These are phyloP conservation scores for Aspergillus niger DNA, from an alignment of 2,329 filamentous ascomycete species.

Conservation along the genomic window DNA sequence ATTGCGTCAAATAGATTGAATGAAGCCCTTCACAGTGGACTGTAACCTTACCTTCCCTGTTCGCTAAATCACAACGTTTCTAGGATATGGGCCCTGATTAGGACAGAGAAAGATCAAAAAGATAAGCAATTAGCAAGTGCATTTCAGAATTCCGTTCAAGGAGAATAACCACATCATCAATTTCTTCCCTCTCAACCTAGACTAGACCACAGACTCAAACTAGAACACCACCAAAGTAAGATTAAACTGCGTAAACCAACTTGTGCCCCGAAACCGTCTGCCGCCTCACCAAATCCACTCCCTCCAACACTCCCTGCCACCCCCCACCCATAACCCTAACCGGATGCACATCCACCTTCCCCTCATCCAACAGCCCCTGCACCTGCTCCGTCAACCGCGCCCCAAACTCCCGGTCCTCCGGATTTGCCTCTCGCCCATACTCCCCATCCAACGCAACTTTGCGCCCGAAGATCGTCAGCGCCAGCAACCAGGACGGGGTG, in stretches of 20 bases:
- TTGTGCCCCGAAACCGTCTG: slow-evolving; percentile 20
- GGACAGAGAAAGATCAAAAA: too few relatives aligned
- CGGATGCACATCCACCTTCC: slow-evolving; percentile 19
- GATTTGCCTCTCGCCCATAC: slow-evolving; percentile 21
- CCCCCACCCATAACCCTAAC: slow-evolving; percentile 15
- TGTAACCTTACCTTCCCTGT: background rate
- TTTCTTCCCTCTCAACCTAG: too few relatives aligned
- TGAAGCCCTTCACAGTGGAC: background rate
- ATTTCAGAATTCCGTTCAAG: too few relatives aligned
- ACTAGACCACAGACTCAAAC: background rate
- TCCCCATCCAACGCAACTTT: slow-evolving; percentile 22
- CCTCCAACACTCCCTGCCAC: slow-evolving; percentile 16
- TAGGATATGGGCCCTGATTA: too few relatives aligned
- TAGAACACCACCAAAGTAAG: background rate
- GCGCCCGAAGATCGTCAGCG: slow-evolving; percentile 28
- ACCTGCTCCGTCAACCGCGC: background rate
- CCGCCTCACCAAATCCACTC: slow-evolving; percentile 18
- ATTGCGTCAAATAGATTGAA: too few relatives aligned
- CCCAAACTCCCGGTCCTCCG: slow-evolving; percentile 13
- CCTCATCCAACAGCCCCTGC: slow-evolving; percentile 19
- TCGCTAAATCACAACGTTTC: too few relatives aligned
- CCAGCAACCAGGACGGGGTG: slow-evolving; percentile 32
- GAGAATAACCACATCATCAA: too few relatives aligned
- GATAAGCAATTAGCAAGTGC: too few relatives aligned
- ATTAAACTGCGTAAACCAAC: slow-evolving; percentile 11